Evolutionary conservation across 1,139 yeast species (phyloP).

Genomic region (Kurtzmaniella quercitrusa): DNA sequence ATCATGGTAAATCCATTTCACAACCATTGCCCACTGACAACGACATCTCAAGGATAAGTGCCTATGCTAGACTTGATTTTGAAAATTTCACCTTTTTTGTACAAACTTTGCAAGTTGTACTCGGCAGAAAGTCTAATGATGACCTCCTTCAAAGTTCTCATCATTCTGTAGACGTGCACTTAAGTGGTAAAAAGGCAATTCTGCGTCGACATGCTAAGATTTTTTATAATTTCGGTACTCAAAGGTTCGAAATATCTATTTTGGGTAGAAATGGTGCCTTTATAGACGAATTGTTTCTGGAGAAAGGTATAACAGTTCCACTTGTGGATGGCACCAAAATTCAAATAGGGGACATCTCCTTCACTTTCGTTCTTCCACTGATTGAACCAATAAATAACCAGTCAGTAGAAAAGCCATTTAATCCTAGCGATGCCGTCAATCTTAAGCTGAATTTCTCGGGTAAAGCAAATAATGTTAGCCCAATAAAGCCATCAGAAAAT

Average conservation of each 20-base stretch:
- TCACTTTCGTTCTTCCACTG: slow-evolving; percentile 76
- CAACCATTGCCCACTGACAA: slow-evolving; percentile 12
- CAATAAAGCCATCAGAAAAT: slow-evolving; percentile 19
- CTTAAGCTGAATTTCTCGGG: slow-evolving; percentile 44
- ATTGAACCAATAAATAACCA: slow-evolving; percentile 20
- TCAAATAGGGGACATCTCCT: slow-evolving; percentile 90
- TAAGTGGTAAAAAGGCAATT: slow-evolving; percentile 87
- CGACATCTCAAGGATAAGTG: slow-evolving; percentile 60
- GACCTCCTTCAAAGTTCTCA: slow-evolving; percentile 46
- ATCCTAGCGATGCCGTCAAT: slow-evolving; percentile 53
- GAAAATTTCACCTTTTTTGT: slow-evolving; percentile 91
- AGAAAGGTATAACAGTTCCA: slow-evolving; percentile 86
- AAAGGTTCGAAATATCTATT: slow-evolving; percentile 83
- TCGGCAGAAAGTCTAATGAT: slow-evolving; percentile 85
- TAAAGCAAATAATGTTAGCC: slow-evolving; percentile 6
- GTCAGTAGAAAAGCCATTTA: slow-evolving; percentile 33
- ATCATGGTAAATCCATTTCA: background rate
- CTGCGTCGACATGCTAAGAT: slow-evolving; percentile 92
- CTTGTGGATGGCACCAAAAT: slow-evolving; percentile 75
- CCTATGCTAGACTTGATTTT: slow-evolving; percentile 91
- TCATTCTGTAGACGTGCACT: slow-evolving; percentile 82
- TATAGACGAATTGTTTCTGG: slow-evolving; percentile 84
- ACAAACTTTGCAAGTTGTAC: slow-evolving; percentile 87
- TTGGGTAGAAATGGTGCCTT: slow-evolving; percentile 95
- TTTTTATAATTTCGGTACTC: slow-evolving; percentile 92